Evolutionary conservation across 2,329 filamentous ascomycete genomes (phyloP), one percentile per base, ranked within the genome.

Genomic region (Sphaerulina vaccinii): DNA sequence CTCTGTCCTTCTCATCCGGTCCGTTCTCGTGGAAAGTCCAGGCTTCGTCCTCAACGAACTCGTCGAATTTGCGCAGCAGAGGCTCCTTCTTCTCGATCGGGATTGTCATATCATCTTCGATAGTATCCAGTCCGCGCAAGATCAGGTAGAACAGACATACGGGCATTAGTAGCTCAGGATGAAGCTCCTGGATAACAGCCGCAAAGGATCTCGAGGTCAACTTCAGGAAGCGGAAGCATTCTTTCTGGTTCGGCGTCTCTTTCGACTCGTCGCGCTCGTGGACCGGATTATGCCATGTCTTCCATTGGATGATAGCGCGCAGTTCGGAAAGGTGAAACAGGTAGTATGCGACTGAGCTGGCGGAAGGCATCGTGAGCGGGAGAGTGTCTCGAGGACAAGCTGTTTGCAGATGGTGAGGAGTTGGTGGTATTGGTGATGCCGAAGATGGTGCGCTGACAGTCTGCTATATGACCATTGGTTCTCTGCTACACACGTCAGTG

Each of bases 21-120:
- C 89, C 87, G 66, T 88, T 96, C 52, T 84, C 89, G 51, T 82
- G 81, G 68, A 91, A 99, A 5, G 82, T 95, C 93, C 93, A 99
- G 47, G 90, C 91, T 59, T 95, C 88, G 58, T 86, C 73, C 61
- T 90, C 85, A 66, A 97, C 79, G 59, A 86, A 79, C 49, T 86
- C 75, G 68, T 95, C 78, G 71, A 99, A 99, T 40, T 86, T 79
- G 56, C 92, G 84, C 55, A 99, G 77, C 51, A 96, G 73, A 1
- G 90, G 90, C 67, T 95, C 87, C 75, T 99, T 99, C 66, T 81
- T 85, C 59, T 82, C 79, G 33, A 92, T 75, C 2, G 86, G 78
- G 55, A 99, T 86, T 4, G 90, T 95, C 84, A 96, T 97, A 72
- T 99, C 93, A 77, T 99, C 93, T 74, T 99, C 93, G 55, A 99